phyloP scores from a whole-genome alignment of 768 basidiomycete genomes.

The Suillus decipiens region DNA sequence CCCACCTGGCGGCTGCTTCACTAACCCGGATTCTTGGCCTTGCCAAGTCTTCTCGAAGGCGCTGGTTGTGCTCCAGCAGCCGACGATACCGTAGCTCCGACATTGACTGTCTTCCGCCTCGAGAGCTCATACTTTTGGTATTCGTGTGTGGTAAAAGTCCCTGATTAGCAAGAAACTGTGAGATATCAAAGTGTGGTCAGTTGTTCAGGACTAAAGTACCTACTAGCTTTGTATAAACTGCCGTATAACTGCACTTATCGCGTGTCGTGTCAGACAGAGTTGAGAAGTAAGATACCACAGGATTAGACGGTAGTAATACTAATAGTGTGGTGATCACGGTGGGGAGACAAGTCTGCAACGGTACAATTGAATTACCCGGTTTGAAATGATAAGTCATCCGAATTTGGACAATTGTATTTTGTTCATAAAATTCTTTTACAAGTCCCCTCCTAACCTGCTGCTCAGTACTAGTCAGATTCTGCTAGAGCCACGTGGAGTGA shows the following conservation, averaged over 20 bases:
- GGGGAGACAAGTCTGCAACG: constrained; percentile 8
- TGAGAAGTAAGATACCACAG: neutral
- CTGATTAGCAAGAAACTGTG: constrained; percentile 5
- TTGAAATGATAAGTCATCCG: constrained; percentile 4
- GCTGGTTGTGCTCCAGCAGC: constrained; percentile 72
- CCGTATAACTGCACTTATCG: neutral
- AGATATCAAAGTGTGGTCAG: constrained; percentile 4
- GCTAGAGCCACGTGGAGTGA: neutral
- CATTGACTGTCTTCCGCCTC: constrained; percentile 72
- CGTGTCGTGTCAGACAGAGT: neutral
- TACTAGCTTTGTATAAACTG: constrained; percentile 6
- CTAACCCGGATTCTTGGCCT: constrained; percentile 72
- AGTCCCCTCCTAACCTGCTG: neutral
- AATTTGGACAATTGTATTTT: constrained; percentile 5
- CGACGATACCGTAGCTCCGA: constrained; percentile 82
- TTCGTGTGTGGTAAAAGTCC: constrained; percentile 6
- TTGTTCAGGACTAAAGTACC: neutral
- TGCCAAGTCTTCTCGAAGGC: constrained; percentile 70
- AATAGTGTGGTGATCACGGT: constrained; percentile 6
- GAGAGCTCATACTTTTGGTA: constrained; percentile 51
- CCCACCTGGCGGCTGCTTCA: constrained; percentile 68
- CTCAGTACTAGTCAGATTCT: no score
- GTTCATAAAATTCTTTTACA: constrained; percentile 2
- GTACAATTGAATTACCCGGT: constrained; percentile 7
- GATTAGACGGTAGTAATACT: neutral